These are phyloP conservation scores for Yamadazyma diospyri DNA, from an alignment of 1,139 yeast genomes.

Conservation along the genomic window DNA sequence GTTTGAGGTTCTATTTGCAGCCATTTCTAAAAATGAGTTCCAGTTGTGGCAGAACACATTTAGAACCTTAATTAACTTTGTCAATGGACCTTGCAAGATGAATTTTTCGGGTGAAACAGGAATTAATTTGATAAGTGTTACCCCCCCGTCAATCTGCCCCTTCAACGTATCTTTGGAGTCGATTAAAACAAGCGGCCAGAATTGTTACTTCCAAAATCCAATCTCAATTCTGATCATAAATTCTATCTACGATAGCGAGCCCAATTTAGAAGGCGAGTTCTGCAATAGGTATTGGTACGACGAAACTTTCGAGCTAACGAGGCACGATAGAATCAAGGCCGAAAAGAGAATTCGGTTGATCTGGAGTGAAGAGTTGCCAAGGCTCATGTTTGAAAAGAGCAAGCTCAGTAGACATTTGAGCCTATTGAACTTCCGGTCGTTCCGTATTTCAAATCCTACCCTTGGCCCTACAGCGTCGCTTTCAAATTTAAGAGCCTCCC, in stretches of 20 bases:
- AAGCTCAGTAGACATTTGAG: conserved; percentile 6
- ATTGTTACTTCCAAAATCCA: conserved; percentile 10
- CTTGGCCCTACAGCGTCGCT: too few relatives aligned
- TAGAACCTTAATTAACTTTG: conserved; percentile 27
- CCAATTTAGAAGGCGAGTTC: conserved; percentile 4
- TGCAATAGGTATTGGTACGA: conserved; percentile 4
- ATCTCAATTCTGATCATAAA: conserved; percentile 7
- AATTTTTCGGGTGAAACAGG: conserved; percentile 22
- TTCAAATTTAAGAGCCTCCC: too few relatives aligned
- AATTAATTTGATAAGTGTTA: conserved; percentile 1
- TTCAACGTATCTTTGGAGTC: conserved; percentile 11
- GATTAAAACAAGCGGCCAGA: not conserved
- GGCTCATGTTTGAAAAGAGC: conserved; percentile 5
- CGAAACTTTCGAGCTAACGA: conserved; percentile 7
- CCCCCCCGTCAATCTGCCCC: conserved; percentile 9
- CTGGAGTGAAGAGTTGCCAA: conserved; percentile 22
- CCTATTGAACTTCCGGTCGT: conserved; percentile 5
- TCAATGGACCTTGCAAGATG: conserved; percentile 40
- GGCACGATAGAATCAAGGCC: conserved; percentile 14
- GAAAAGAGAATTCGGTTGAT: conserved; percentile 17
- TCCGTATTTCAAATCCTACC: not conserved
- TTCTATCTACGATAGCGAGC: conserved; percentile 3
- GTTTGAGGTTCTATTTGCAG: conserved; percentile 45
- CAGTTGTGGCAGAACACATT: conserved; percentile 40
- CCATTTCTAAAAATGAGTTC: conserved; percentile 31